Percentiles rank a stretch among this genome's conserved stretches.
These are phyloP conservation scores for Rhododendron kiyosumense DNA, from an alignment of 148 eudicot genomes.

Conservation along the genomic window DNA sequence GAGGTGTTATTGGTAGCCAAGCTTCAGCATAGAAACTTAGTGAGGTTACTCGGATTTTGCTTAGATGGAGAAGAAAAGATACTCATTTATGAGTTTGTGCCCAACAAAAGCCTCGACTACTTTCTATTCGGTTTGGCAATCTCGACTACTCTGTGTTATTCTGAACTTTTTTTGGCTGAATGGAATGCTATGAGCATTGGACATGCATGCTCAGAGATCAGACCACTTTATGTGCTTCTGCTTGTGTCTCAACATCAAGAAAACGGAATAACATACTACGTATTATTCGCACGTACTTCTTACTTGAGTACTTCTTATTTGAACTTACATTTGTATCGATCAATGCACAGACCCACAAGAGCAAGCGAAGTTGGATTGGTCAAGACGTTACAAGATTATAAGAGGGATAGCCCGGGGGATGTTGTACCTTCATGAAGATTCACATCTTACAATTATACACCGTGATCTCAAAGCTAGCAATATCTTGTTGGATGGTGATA, in stretches of 20 bases:
- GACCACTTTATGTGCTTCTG: background rate
- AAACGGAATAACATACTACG: background rate
- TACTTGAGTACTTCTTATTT: background rate
- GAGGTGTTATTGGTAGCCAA: background rate
- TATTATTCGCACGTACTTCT: background rate
- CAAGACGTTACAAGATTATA: conserved; percentile 29
- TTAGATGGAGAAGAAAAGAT: background rate
- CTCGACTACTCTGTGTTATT: background rate
- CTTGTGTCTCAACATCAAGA: background rate
- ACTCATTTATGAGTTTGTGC: background rate
- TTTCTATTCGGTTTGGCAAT: background rate
- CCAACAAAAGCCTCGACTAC: background rate
- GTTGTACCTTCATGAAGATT: conserved; percentile 31
- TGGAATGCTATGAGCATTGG: background rate
- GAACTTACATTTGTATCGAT: background rate
- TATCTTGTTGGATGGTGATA: conserved; percentile 12
- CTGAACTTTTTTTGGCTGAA: background rate
- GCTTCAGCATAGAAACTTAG: background rate
- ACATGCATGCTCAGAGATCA: background rate
- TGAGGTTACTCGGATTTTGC: background rate
- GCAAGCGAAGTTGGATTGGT: conserved; percentile 24
- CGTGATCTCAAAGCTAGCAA: conserved; percentile 2
- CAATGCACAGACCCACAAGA: conserved; percentile 18
- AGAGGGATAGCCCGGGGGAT: conserved; percentile 24
- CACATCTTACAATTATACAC: background rate